Conservation (phyloP, 768 basidiomycete species). For the Pleurotus cornucopiae region DNA sequence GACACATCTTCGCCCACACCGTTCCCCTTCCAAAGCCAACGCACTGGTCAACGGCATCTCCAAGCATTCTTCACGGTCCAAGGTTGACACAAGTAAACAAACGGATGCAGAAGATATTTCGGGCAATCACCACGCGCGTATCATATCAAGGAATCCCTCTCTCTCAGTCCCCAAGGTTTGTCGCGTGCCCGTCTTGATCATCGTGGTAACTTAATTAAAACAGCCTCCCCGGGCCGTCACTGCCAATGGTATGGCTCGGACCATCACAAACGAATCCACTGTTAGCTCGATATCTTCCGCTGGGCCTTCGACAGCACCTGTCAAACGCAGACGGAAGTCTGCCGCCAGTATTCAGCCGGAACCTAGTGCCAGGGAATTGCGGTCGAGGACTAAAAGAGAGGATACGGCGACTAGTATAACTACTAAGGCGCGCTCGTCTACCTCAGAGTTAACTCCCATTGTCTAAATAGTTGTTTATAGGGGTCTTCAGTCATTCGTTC, state of each 20-base stretch:
- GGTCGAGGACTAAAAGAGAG: conserved; percentile 40
- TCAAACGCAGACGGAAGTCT: conserved; percentile 33
- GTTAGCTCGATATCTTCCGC: conserved; percentile 13
- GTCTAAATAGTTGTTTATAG: conserved; percentile 1
- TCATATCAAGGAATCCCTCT: neutral
- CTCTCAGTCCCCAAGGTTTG: too few relatives aligned
- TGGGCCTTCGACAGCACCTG: conserved; percentile 30
- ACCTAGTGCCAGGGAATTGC: conserved; percentile 37
- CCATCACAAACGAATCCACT: conserved; percentile 17
- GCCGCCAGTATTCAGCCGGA: conserved; percentile 25
- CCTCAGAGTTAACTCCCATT: neutral
- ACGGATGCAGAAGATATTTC: conserved; percentile 19
- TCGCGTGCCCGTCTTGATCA: too few relatives aligned
- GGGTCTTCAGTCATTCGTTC: conserved; percentile 3
- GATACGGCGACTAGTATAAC: conserved; percentile 35
- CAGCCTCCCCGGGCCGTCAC: neutral
- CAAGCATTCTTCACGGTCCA: conserved; percentile 1
- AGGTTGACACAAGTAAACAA: conserved; percentile 20
- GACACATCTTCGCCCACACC: neutral
- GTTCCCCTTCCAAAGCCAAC: neutral
- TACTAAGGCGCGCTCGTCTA: conserved; percentile 27
- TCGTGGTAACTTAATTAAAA: too few relatives aligned
- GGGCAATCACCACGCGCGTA: neutral
- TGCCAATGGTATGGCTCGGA: conserved; percentile 10
- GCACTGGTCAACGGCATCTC: neutral